Percentiles rank a stretch among this genome's conserved stretches.
Conservation (phyloP, 2,329 filamentous ascomycete species). For the Ramularia endophylla region DNA sequence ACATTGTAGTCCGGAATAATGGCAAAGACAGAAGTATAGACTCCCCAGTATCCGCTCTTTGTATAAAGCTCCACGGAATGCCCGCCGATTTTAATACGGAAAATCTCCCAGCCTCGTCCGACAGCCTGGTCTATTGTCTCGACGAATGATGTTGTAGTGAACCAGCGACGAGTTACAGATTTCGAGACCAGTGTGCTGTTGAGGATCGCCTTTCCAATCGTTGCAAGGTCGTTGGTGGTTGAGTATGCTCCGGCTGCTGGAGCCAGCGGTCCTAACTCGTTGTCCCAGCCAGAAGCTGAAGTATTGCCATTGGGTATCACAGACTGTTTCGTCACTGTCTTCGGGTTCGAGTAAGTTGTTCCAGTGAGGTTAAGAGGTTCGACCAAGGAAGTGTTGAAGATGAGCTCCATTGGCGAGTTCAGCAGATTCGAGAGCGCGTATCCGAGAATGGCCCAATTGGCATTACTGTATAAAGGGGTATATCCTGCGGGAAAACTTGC, state of each 20-base stretch:
- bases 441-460: conserved; percentile 14
- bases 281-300: conserved; percentile 13
- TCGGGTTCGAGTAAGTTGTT: conserved; percentile 10
- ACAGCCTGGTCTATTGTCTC: conserved; percentile 33
- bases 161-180: conserved; percentile 39
- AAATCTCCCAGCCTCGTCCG: conserved; percentile 47
- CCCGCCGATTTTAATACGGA: conserved; percentile 35
- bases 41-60: conserved; percentile 40
- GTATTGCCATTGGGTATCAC: conserved; percentile 12
- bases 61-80: conserved; percentile 44
- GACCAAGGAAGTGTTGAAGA: conserved; percentile 11
- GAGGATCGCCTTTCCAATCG: conserved; percentile 39
- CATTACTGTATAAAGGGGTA: conserved; percentile 18
- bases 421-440: conserved; percentile 11
- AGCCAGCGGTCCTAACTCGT: conserved; percentile 32
- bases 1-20: conserved; percentile 46
- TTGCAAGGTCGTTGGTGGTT: conserved; percentile 15
- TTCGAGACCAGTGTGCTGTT: conserved; percentile 38
- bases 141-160: conserved; percentile 39
- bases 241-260: conserved; percentile 17
- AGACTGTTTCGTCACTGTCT: conserved; percentile 4
- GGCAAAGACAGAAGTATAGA: conserved; percentile 24
- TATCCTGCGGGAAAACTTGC: conserved; percentile 12
- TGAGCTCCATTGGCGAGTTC: conserved; percentile 1
- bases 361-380: conserved; percentile 12